These are phyloP conservation scores for Alisma plantagoaquatica DNA, from an alignment of 106 monocot species.

Conservation along the genomic window DNA sequence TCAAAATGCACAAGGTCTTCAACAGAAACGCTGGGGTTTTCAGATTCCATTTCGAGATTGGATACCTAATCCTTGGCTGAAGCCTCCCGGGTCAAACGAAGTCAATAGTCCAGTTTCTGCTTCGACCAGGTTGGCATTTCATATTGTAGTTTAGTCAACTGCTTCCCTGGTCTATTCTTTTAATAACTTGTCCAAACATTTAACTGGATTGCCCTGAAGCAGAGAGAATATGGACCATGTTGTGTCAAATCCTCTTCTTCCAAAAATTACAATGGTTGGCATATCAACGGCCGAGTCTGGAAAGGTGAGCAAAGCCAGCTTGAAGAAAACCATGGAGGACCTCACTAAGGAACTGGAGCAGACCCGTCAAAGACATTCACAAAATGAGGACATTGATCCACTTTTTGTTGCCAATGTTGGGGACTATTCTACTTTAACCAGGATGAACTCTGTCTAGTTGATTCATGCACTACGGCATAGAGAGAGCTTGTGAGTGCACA, in stretches of 20 bases:
- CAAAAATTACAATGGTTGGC: conserved; percentile 93
- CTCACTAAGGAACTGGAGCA: conserved; percentile 75
- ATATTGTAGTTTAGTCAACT: too few species aligned
- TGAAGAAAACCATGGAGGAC: conserved; percentile 85
- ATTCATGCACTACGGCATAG: too few species aligned
- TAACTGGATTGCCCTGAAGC: too few species aligned
- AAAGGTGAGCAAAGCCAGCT: conserved; percentile 52
- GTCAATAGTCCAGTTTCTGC: too few species aligned
- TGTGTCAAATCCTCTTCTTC: conserved; percentile 54
- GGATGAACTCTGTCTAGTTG: conserved; percentile 26
- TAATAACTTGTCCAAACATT: too few species aligned
- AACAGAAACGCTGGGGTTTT: conserved; percentile 12
- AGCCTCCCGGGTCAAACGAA: conserved; percentile 4
- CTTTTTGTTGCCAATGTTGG: conserved; percentile 92
- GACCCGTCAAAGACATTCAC: conserved; percentile 17
- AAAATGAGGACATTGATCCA: conserved; percentile 49
- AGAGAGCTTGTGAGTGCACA: too few species aligned
- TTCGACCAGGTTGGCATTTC: too few species aligned
- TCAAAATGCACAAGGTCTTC: conserved; percentile 10
- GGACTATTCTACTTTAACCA: conserved; percentile 70
- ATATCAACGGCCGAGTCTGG: conserved; percentile 59
- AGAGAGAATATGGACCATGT: not conserved
- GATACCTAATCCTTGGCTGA: conserved; percentile 59
- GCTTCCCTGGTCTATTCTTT: too few species aligned
- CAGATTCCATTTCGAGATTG: conserved; percentile 51